Base-by-base conservation (phyloP, 225 moss, liverwort and hornwort species). In the Antitrichia curtipendula region DNA sequence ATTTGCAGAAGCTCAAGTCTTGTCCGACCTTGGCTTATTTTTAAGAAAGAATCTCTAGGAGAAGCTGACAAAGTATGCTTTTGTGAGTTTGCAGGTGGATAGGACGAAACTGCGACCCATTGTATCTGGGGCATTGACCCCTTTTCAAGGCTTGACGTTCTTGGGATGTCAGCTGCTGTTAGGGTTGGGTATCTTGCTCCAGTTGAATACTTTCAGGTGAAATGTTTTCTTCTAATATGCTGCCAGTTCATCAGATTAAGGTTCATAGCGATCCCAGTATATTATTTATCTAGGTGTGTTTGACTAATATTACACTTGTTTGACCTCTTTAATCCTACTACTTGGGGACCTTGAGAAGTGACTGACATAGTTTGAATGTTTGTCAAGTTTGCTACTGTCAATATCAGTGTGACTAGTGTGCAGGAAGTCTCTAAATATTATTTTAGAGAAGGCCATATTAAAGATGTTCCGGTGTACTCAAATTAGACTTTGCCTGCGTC, bases 141-240 rank as follows among this genome's bases (percentile, higher is more conserved):
- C 97, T 47, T 95, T 96, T 88, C 98, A 97, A 90, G 98, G 98
- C 41, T 71, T 99, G 89, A 86, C 90, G 38, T 97, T 99, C 86
- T 89, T 99, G 88, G 98, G 97, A 57, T 91, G 90, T 86, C 97
- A 99, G 88, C 94, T 99, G 76, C 85, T 94, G 62, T 89, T 97
- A 70, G 98, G 98, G 86, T 91, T 98, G 81, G 97, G 97, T 41
- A 85, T 98, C 61, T 90, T 98, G 79, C 93, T 97, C 86, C 98
- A 99, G 92, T 89, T 99, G 63, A 99, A 99, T 82, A 93, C 91
- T 60, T 97, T 93, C 94, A 99, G 98, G 98, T 95, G 66, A 89
- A 74, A 75, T 20, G 13, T 59, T 47, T 54, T 34, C 87, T 70
- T 36, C 43, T 34, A 34, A n/a, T 76, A 41, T 41, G 45, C 54